Evolutionary conservation across 2,329 filamentous ascomycete genomes (phyloP).

Genomic region (Alternaria angustiovoidea): DNA sequence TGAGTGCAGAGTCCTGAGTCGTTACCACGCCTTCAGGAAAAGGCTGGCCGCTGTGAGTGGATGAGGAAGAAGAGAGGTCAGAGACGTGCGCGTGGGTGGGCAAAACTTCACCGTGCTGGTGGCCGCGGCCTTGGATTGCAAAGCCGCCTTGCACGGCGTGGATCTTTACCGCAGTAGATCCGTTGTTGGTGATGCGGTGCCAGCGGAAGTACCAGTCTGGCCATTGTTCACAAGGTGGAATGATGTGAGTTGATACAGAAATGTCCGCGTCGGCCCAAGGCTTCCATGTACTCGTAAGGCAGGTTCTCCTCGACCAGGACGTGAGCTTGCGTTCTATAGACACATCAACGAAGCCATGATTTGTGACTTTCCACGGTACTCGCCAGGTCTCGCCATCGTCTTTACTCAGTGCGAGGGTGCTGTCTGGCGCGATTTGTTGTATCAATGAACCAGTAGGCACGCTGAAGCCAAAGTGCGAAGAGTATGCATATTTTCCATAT

Average conservation of each 20-base stretch:
- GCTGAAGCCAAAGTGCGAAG: constrained; percentile 49
- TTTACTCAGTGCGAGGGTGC: constrained; percentile 49
- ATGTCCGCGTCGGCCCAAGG: constrained; percentile 43
- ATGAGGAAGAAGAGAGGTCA: not conserved
- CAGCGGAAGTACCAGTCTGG: constrained; percentile 42
- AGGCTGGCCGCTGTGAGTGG: not conserved
- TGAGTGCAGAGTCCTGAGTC: constrained; percentile 11
- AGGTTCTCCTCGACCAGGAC: constrained; percentile 17
- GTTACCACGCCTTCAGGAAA: constrained; percentile 34
- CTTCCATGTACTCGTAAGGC: constrained; percentile 34
- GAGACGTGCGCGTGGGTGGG: constrained; percentile 3
- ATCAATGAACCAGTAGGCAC: constrained; percentile 51
- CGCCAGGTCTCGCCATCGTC: constrained; percentile 53
- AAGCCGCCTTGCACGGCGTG: constrained; percentile 39
- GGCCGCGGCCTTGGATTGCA: constrained; percentile 39
- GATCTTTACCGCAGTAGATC: not conserved
- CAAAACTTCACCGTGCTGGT: constrained; percentile 29
- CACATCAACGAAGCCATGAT: constrained; percentile 13
- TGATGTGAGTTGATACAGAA: constrained; percentile 30
- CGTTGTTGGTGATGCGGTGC: constrained; percentile 28
- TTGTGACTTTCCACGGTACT: constrained; percentile 45
- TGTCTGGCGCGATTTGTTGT: constrained; percentile 54
- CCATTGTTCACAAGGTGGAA: constrained; percentile 37
- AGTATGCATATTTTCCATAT: constrained; percentile 49
- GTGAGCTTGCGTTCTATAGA: constrained; percentile 5